Conservation (phyloP, 306 rosid species). For the Biancaea sappan region DNA sequence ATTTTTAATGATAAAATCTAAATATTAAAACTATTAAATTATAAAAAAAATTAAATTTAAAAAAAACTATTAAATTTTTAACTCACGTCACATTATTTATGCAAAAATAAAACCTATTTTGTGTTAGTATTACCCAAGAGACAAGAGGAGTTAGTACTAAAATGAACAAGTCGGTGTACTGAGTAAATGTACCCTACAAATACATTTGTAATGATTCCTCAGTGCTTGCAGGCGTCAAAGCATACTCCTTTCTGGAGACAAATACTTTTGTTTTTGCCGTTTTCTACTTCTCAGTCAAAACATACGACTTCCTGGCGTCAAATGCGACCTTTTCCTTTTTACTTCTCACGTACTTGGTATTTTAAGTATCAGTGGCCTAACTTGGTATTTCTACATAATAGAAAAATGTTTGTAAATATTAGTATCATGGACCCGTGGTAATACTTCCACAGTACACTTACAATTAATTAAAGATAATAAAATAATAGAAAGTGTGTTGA, state of each 20-base stretch:
- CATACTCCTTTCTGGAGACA: not conserved
- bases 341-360: not conserved
- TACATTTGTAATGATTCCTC: not conserved
- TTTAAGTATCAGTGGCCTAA: not conserved
- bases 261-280: not conserved
- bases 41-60: no score
- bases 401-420: not conserved
- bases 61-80: no score
- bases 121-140: no score
- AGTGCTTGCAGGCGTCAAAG: not conserved
- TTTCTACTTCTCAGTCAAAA: not conserved
- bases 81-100: no score
- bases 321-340: not conserved
- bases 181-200: not conserved
- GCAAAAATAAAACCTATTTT: no score
- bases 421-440: not conserved
- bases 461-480: no score
- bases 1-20: no score
- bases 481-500: not conserved
- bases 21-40: no score
- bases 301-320: not conserved
- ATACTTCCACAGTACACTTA: no score
- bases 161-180: not conserved
- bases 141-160: no score
- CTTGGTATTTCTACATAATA: not conserved